phyloP scores from a whole-genome alignment of 2,329 filamentous ascomycete genomes.

The Stagonosporopsis tanaceti region DNA sequence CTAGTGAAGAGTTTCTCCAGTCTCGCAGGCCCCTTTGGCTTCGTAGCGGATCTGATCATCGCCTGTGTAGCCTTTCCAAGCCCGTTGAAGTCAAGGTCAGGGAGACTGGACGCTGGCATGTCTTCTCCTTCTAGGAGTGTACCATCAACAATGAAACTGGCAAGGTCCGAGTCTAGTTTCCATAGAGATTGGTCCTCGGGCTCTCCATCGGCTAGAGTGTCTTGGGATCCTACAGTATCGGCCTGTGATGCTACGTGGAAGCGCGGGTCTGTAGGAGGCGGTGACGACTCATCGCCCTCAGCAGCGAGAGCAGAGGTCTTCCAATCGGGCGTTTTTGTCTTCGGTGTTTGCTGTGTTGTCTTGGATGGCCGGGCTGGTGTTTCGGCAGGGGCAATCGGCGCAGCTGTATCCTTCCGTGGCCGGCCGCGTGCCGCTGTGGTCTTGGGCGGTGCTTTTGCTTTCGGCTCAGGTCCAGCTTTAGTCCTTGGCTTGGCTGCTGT shows the following conservation, averaged over 20 bases:
- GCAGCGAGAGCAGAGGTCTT: conserved; percentile 40
- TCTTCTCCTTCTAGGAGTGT: conserved; percentile 48
- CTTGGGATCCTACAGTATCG: conserved; percentile 53
- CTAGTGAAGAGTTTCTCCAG: conserved; percentile 48
- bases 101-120: conserved; percentile 44
- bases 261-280: conserved; percentile 50
- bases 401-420: conserved; percentile 27
- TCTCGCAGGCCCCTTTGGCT: conserved; percentile 29
- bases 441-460: conserved; percentile 25
- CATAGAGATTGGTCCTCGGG: conserved; percentile 52
- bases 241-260: conserved; percentile 50
- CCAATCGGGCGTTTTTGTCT: conserved; percentile 35
- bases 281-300: conserved; percentile 47
- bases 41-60: conserved; percentile 34
- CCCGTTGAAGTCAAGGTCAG: conserved; percentile 35
- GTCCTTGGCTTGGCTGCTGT: conserved; percentile 23
- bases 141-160: conserved; percentile 56
- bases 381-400: conserved; percentile 9
- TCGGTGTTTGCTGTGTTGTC: conserved; percentile 20
- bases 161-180: conserved; percentile 55
- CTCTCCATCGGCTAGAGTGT: conserved; percentile 50
- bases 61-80: conserved; percentile 47
- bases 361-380: conserved; percentile 31
- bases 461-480: conserved; percentile 20
- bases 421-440: conserved; percentile 35